Evolutionary conservation across 83 land plant species (phyloP), one percentile per base, ranked within the genome.

Genomic region (Diphasiastrum complanatum): DNA sequence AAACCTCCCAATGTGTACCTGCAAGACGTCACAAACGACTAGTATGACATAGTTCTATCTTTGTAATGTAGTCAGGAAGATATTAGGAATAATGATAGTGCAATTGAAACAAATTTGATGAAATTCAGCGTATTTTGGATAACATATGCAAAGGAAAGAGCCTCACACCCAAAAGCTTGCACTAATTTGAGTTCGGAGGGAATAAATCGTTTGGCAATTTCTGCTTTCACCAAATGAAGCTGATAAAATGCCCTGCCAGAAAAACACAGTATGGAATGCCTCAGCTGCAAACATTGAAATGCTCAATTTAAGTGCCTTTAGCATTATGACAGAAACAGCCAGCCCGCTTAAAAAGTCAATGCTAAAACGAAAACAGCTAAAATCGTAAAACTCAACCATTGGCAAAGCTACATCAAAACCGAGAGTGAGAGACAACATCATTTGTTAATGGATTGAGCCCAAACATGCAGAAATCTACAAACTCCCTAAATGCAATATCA

Each of bases 1-100:
- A 92, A 69, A 19, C 98, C 98, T 45, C 98, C 98, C 23, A 92
- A 76, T 10, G 98, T 92, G 60, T 92, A 88, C 30, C 97, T 91
- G 74, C 60, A 70, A 41, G 14, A 35, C 24, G 41, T 22, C 51
- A 30, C 53, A 62, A 38, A 14, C 43, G 12, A 8, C 43, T 8
- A 38, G 14, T 14, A 38, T 8, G 14, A 38, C 43, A 38, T 38
- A 12, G 19, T 33, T 16, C 31, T 2, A 14, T 19, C 12, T 51
- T 50, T 5, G 1, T 8, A n/a, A 24, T 38, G n/a, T 8, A 45
- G 10, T 46, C 12, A 60, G 24, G 14, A 14, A 20, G 6, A 47
- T 28, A 19, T 48, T 5, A 25, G 3, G 2, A 48, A 48, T 28
- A 4, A 33, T n/a, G n/a, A n/a, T n/a, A n/a, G n/a, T n/a, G n/a